Base-by-base conservation (phyloP, 768 basidiomycete genomes). In the Multifurca ochricompacta region DNA sequence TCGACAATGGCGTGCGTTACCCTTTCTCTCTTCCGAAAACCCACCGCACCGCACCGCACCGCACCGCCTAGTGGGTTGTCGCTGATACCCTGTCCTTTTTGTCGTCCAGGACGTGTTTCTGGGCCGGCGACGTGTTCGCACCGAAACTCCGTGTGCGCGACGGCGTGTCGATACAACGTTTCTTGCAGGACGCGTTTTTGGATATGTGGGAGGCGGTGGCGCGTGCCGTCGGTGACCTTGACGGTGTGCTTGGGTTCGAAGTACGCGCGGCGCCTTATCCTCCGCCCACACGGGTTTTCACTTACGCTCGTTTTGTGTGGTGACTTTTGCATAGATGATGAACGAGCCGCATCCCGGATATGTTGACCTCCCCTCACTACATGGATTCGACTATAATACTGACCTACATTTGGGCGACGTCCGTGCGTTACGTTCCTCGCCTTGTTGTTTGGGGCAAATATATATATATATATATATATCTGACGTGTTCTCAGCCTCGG, bases 321-420 rank as follows among this genome's bases (percentile, higher is more conserved):
- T 35, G 10, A 25, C n/a, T 14, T 25, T 5, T 19, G 30, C 19
- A 10, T 59, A 94, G 91, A 79, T 92, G 67, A 83, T 95, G 77
- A 96, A 97, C 61, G 93, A 96, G 69, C 93, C 93, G 0, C 93
- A 99, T 70, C 76, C 84, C 63, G 96, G 95, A 37, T 98, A 95
- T 67, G 83, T 95, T 55, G 79, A 85, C 49, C 72, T 96, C 5
- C 75, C 78, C 23, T 90, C 91, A 1, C 73, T 96, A 41, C 84
- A 96, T 61, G 73, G 75, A 9, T 97, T 91, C 70, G 85, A 97
- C 68, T 96, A 96, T 67, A 96, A 92, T 57, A 93, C 92, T 2
- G 93, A 97, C 64, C 79, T 99, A 13, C 94, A 96, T 62, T 76
- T 97, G 34, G 78, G 82, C 3, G 73, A 82, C 61, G 77, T 87